phyloP scores from a whole-genome alignment of 2,329 filamentous ascomycete species.

The Sporothrix mexicana region DNA sequence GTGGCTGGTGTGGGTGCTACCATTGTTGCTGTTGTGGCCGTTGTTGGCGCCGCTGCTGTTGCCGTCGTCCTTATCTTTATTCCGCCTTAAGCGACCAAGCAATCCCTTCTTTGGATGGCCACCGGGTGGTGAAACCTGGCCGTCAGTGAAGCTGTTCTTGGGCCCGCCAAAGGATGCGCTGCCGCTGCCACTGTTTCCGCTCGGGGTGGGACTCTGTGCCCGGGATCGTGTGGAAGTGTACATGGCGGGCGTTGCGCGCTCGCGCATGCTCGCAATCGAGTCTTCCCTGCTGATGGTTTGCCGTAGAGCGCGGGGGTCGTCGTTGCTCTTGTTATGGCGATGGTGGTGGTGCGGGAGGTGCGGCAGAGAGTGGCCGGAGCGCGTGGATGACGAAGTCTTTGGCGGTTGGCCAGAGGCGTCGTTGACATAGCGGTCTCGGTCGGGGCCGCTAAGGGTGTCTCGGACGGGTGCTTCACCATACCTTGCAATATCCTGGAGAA shows the following conservation, averaged over 20 bases:
- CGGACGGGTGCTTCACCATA: conserved; percentile 80
- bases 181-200: conserved; percentile 62
- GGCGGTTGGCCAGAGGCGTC: conserved; percentile 56
- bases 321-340: conserved; percentile 73
- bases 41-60: conserved; percentile 38
- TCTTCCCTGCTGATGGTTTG: conserved; percentile 80
- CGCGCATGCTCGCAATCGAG: conserved; percentile 63
- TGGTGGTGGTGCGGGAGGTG: conserved; percentile 64
- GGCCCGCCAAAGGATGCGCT: conserved; percentile 46
- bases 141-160: conserved; percentile 52
- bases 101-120: conserved; percentile 58
- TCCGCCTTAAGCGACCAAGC: conserved; percentile 58
- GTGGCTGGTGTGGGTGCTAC: not conserved
- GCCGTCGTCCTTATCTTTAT: conserved; percentile 59
- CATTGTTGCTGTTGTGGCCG: not conserved
- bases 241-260: conserved; percentile 51
- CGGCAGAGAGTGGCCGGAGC: conserved; percentile 64
- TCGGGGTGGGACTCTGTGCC: conserved; percentile 82
- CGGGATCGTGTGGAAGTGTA: conserved; percentile 58
- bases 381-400: conserved; percentile 68
- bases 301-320: conserved; percentile 68
- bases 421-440: conserved; percentile 69
- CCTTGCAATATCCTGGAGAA: conserved; percentile 70
- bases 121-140: conserved; percentile 64
- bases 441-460: conserved; percentile 70